Evolutionary conservation across 2,329 filamentous ascomycete species (phyloP).

Genomic region (Ophiosphaerella narmari): DNA sequence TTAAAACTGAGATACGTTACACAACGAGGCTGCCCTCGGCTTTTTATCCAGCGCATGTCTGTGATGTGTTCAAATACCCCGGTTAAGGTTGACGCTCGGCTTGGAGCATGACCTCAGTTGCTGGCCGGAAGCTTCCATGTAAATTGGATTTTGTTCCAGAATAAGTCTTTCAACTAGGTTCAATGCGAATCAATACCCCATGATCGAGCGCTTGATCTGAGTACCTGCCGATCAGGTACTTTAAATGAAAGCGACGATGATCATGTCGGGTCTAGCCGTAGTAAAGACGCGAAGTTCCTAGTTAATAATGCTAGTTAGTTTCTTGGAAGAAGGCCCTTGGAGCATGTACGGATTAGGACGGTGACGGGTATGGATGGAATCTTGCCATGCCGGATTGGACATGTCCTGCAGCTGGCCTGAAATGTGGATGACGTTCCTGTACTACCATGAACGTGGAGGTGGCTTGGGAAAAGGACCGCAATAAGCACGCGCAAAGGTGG

Average conservation of each 20-base stretch:
- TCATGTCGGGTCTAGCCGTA: no score
- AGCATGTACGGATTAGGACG: not conserved
- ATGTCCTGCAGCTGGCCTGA: conserved; percentile 22
- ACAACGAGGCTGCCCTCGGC: no score
- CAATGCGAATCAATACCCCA: not conserved
- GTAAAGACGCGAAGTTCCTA: no score
- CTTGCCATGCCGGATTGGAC: conserved; percentile 20
- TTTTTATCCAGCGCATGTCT: no score
- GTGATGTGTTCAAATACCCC: no score
- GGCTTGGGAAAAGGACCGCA: conserved; percentile 10
- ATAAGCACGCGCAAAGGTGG: conserved; percentile 17
- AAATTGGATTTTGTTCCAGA: no score
- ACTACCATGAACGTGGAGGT: conserved; percentile 30
- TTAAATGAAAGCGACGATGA: not conserved
- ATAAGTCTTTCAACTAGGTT: no score
- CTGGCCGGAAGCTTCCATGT: no score
- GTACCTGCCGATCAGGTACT: conserved; percentile 2
- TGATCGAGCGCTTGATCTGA: not conserved
- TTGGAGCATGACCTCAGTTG: no score
- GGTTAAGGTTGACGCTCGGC: no score
- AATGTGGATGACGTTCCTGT: conserved; percentile 22
- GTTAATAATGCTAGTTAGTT: no score
- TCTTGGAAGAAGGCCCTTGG: not conserved
- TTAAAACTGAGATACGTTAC: no score
- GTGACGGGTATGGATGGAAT: conserved; percentile 9